Evolutionary conservation across 257 asterid species (phyloP).

Genomic region (Solanum phureja): DNA sequence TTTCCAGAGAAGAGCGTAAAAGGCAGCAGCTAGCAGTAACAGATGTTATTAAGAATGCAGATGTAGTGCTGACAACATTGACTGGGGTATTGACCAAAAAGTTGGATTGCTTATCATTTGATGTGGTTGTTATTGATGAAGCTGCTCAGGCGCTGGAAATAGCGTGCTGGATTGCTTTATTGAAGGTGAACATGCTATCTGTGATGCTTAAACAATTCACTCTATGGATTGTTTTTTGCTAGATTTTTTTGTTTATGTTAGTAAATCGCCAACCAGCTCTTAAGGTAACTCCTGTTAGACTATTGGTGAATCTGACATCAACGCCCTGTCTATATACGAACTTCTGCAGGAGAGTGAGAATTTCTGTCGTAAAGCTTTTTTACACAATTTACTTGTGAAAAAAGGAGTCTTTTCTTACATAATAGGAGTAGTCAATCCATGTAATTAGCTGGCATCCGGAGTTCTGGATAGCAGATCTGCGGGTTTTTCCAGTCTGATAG

Average conservation of each 20-base stretch:
- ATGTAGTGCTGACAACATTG: constrained; percentile 80
- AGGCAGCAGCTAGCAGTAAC: constrained; percentile 98
- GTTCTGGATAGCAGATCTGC: background rate
- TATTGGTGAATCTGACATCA: background rate
- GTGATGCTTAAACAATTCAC: background rate
- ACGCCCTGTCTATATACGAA: background rate
- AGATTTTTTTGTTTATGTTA: background rate
- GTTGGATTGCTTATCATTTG: constrained; percentile 65
- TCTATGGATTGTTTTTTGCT: background rate
- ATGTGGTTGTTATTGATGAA: constrained; percentile 91
- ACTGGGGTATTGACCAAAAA: constrained; percentile 79
- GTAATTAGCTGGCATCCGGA: background rate
- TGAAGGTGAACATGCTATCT: constrained; percentile 49
- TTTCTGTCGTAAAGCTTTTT: background rate
- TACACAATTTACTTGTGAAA: background rate
- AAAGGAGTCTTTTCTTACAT: background rate
- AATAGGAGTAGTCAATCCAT: background rate
- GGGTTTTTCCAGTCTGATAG: background rate
- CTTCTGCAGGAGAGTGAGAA: background rate
- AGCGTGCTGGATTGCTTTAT: constrained; percentile 96
- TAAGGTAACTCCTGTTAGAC: background rate
- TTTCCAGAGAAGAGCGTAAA: constrained; percentile 87
- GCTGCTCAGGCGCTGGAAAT: constrained; percentile 99
- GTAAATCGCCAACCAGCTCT: background rate
- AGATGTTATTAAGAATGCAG: constrained; percentile 81